These are phyloP conservation scores for Saturnispora sekii DNA, from an alignment of 805 yeast genomes.

Conservation along the genomic window DNA sequence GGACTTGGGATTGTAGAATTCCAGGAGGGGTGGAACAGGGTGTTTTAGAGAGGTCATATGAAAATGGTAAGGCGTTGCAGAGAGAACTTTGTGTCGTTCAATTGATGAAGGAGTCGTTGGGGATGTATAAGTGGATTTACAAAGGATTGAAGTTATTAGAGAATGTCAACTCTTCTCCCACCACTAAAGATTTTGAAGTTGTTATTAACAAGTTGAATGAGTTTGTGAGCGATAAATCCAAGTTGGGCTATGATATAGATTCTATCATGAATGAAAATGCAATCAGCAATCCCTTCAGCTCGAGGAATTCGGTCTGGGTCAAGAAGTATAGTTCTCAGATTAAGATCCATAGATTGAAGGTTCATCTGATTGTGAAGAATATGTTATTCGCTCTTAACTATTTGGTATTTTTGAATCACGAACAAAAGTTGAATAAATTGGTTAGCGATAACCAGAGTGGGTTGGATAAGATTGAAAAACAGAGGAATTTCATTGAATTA, in stretches of 20 bases:
- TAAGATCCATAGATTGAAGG: slow-evolving; percentile 24
- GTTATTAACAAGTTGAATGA: slow-evolving; percentile 24
- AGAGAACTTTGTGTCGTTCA: slow-evolving; percentile 39
- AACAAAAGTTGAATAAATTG: slow-evolving; percentile 27
- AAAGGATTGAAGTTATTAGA: slow-evolving; percentile 31
- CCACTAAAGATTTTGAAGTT: slow-evolving; percentile 24
- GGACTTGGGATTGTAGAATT: slow-evolving; percentile 29
- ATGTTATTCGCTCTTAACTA: slow-evolving; percentile 42
- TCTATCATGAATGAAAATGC: slow-evolving; percentile 16
- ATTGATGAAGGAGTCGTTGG: slow-evolving; percentile 37
- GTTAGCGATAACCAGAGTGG: slow-evolving; percentile 23
- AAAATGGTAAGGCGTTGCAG: slow-evolving; percentile 21
- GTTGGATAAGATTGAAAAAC: slow-evolving; percentile 24
- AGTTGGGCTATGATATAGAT: slow-evolving; percentile 19
- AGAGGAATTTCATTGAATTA: slow-evolving; percentile 24
- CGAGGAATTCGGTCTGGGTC: slow-evolving; percentile 13
- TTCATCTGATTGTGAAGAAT: slow-evolving; percentile 33
- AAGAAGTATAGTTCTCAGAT: slow-evolving; percentile 18
- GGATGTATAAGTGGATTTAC: slow-evolving; percentile 34
- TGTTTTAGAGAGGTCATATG: slow-evolving; percentile 26
- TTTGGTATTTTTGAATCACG: slow-evolving; percentile 31
- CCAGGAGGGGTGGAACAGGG: slow-evolving; percentile 32
- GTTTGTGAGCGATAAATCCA: slow-evolving; percentile 24
- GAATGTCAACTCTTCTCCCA: slow-evolving; percentile 28
- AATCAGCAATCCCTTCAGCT: slow-evolving; percentile 12